Percentiles rank a stretch among this genome's conserved stretches.
Evolutionary conservation across 208 protist species (phyloP).

Genomic region (Strigomonas galati): DNA sequence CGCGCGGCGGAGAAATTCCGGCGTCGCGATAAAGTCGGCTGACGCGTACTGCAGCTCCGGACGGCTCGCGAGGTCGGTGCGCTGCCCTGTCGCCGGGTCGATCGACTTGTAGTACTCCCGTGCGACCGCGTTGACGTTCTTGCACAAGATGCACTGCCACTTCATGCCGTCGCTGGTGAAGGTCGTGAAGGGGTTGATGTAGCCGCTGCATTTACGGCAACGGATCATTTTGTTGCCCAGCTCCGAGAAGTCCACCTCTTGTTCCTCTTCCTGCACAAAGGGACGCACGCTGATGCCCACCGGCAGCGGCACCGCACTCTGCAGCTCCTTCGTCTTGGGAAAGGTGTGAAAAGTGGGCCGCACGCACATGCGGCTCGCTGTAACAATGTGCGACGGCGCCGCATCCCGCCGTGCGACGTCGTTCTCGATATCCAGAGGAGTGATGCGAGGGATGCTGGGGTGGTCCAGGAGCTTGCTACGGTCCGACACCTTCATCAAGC

Average conservation of each 20-base stretch:
- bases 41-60: constrained; percentile 89
- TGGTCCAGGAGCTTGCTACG: constrained; percentile 57
- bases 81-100: constrained; percentile 78
- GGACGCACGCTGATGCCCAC: constrained; percentile 74
- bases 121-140: constrained; percentile 87
- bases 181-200: constrained; percentile 97
- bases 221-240: constrained; percentile 72
- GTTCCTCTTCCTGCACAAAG: constrained; percentile 56
- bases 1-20: constrained; percentile 92
- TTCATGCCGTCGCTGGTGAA: constrained; percentile 90
- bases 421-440: constrained; percentile 52
- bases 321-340: constrained; percentile 54
- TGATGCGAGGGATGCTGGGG: constrained; percentile 67
- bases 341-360: constrained; percentile 64
- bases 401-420: constrained; percentile 36
- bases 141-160: constrained; percentile 96
- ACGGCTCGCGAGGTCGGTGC: constrained; percentile 70
- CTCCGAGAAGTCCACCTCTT: constrained; percentile 65
- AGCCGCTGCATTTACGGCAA: constrained; percentile 89
- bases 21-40: constrained; percentile 94
- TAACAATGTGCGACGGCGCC: constrained; percentile 42
- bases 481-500: constrained; percentile 29
- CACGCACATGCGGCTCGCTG: constrained; percentile 42
- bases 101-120: constrained; percentile 75
- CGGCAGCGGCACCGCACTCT: constrained; percentile 64